phyloP scores from a whole-genome alignment of 164 flowering plant genomes.

The Santalum album region DNA sequence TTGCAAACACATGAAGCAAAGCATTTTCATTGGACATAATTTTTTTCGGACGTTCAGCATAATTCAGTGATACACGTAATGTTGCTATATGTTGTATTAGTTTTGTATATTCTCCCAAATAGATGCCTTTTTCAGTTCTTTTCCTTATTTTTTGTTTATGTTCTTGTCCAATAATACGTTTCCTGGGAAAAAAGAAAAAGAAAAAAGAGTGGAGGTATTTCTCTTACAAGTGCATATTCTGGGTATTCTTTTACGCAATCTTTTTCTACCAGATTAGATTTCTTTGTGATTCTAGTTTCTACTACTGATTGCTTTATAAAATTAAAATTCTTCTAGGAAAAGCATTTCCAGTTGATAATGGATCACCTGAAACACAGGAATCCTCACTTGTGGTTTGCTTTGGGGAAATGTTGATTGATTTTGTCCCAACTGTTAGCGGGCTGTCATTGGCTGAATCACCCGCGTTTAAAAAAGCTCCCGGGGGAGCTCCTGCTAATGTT shows the following conservation, averaged over 20 bases:
- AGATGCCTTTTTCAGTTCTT: no score
- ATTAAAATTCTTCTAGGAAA: conserved; percentile 28
- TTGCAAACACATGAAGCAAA: no score
- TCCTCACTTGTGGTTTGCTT: conserved; percentile 77
- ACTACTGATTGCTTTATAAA: not conserved
- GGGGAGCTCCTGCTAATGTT: conserved; percentile 99
- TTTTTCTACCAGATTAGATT: not conserved
- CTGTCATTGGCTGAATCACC: conserved; percentile 86
- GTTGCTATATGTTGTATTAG: no score
- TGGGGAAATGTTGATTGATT: conserved; percentile 96
- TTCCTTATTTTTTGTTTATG: no score
- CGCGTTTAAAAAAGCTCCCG: conserved; percentile 92
- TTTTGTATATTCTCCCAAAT: no score
- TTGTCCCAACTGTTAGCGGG: conserved; percentile 81
- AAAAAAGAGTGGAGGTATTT: no score
- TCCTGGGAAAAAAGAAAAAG: no score
- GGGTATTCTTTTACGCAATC: not conserved
- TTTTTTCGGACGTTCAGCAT: no score
- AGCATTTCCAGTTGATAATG: conserved; percentile 38
- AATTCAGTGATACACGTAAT: no score
- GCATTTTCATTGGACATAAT: no score
- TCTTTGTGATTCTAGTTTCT: not conserved
- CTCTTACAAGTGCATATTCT: no score
- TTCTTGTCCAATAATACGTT: not conserved
- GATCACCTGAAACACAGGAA: conserved; percentile 30